Evolutionary conservation across 1,284 basidiomycete species (phyloP), one percentile per base, ranked within the genome.

Genomic region (Mrakiaceae sp.): DNA sequence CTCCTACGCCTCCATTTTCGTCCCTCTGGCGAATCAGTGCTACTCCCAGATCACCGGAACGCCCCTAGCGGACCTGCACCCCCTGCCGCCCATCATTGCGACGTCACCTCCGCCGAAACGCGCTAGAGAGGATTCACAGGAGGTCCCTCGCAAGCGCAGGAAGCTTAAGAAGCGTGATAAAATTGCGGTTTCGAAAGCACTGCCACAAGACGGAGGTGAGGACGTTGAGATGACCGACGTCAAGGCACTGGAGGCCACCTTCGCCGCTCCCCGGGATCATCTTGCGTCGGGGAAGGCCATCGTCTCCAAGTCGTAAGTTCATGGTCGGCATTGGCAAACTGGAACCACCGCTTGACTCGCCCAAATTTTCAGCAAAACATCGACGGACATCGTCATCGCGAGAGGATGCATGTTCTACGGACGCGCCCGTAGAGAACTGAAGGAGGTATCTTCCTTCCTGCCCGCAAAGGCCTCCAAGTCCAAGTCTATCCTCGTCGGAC

Each of bases 21-120:
- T 85, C 11, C 77, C 84, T 1, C 72, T 94, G 6, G 83, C 86
- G 0, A 90, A 90, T 69, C 83, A 82, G n/a, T 92, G 87, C 71
- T 80, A 87, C 12, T 87, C 86, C 67, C 90, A 94, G 73, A 73
- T 92, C 66, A 83, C 85, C 0, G 91, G 90, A 2, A 78, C 81
- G 47, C 84, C 86, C 2, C 71, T 93, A 9, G 76, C 84, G 14
- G 78, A 83, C 63, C 68, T 79, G 27, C 27, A 27, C 27, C 27
- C 27, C 27, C 27, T 27, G 12, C 71, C 72, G 4, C 64, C 67
- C 3, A 3, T 61, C 50, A 49, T 16, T 27, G 8, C 47, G 6
- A 16, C 27, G 12, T 11, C 5, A 11, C 11, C 56, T 53, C 51
- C 9, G 40, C 16, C 39, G 27, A 27, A 27, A 27, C 27, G 27